Conservation (phyloP, 2,329 filamentous ascomycete species). For the Bipolaris cookei region DNA sequence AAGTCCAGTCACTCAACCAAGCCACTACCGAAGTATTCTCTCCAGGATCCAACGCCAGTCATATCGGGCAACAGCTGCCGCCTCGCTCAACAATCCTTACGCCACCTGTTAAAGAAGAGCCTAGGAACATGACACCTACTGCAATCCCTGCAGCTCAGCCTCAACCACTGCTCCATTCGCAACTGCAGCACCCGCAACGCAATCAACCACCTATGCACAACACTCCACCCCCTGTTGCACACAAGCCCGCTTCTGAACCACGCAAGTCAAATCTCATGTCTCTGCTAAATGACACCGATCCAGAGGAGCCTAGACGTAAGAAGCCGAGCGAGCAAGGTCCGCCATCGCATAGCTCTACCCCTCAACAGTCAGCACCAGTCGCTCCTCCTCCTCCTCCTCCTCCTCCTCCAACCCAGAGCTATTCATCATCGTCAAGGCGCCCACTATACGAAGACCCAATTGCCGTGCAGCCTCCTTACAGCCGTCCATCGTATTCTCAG, state of each 20-base stretch:
- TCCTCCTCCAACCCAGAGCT: slow-evolving; percentile 30
- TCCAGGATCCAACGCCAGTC: slow-evolving; percentile 26
- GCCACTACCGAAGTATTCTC: slow-evolving; percentile 28
- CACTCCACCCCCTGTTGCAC: slow-evolving; percentile 23
- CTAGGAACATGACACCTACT: slow-evolving; percentile 32
- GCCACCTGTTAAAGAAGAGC: slow-evolving; percentile 46
- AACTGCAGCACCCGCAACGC: slow-evolving; percentile 32
- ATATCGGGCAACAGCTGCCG: slow-evolving; percentile 30
- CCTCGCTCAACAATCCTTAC: slow-evolving; percentile 36
- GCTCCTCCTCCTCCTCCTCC: slow-evolving; percentile 38
- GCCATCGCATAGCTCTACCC: slow-evolving; percentile 45
- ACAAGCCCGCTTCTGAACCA: slow-evolving; percentile 42
- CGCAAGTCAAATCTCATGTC: slow-evolving; percentile 49
- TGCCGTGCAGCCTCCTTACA: slow-evolving; percentile 35
- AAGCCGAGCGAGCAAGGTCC: slow-evolving; percentile 43
- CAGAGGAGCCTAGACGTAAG: slow-evolving; percentile 45
- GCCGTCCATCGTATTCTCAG: slow-evolving; percentile 36
- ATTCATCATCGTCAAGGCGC: slow-evolving; percentile 31
- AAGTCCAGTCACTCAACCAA: slow-evolving; percentile 33
- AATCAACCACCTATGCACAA: slow-evolving; percentile 28
- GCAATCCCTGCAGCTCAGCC: slow-evolving; percentile 28
- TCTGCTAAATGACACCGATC: slow-evolving; percentile 48
- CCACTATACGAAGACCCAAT: slow-evolving; percentile 34
- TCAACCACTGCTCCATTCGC: slow-evolving; percentile 29
- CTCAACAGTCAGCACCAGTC: slow-evolving; percentile 42